Evolutionary conservation across 768 basidiomycete genomes (phyloP), one percentile per base, ranked within the genome.

Genomic region (Boletus reticuloceps): DNA sequence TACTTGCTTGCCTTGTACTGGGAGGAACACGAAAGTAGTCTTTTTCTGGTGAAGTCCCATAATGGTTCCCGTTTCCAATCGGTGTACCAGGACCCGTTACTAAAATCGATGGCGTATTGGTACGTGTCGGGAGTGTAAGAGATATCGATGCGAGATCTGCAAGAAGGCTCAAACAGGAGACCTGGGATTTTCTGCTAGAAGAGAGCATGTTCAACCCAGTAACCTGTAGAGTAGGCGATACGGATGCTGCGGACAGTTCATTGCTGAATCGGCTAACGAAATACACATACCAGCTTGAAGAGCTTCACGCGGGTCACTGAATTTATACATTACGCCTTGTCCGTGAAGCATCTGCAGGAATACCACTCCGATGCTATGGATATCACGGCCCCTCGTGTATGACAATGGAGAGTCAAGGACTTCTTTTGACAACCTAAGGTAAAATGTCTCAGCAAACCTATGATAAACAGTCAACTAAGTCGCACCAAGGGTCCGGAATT

Each of bases 271-370:
- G 12, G 5, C 19, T n/a, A 17, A 53, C n/a, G 67, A 16, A 34
- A 39, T 40, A 34, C 1, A 49, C 66, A 16, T 29, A 88, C 88
- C 76, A 46, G 75, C 75, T 51, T 78, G 76, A 9, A 90, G 70
- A 4, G 87, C 89, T 25, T 76, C 74, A 16, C 82, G 79, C 3
- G 82, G 78, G 53, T 84, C 81, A 29, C 73, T 69, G 61, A 77
- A 88, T 42, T 77, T 75, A 29, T 63, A 75, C 51, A 78, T 79
- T 10, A 89, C 85, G 58, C 89, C 82, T 49, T 84, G 71, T 0
- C 94, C 94, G n/a, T 86, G 72, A 13, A 96, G 70, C 90, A 96
- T 92, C 70, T 95, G 91, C 49, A 94, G 63, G 38, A 94, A 74
- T 3, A 93, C 79, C 25, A 95, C 80, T 0, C 90, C 94, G 0